Conservation (phyloP, 305 asterid species). For the Lippia alba region DNA sequence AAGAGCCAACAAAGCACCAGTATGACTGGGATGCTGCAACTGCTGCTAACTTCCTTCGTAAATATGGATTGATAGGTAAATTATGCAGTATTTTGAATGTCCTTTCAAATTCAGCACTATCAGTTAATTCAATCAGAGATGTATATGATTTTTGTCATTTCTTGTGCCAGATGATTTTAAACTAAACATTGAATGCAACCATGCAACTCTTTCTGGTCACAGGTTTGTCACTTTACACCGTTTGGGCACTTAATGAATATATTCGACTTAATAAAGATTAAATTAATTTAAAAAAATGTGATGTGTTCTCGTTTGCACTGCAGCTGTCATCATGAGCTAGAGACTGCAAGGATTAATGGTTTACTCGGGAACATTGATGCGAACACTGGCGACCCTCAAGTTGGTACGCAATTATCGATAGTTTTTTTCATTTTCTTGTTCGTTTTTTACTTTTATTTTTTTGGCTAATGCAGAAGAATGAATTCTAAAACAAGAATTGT, state of each 20-base stretch:
- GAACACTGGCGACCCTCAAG: slow-evolving; percentile 94
- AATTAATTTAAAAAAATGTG: no score
- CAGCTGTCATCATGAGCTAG: slow-evolving; percentile 93
- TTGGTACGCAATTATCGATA: slow-evolving; percentile 46
- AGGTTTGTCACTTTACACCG: slow-evolving; percentile 51
- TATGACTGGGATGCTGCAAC: slow-evolving; percentile 99
- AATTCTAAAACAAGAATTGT: slow-evolving; percentile 7
- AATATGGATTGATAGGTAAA: slow-evolving; percentile 83
- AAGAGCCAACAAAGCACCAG: slow-evolving; percentile 99
- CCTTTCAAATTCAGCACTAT: background rate
- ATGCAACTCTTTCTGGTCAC: slow-evolving; percentile 96
- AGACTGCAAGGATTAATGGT: slow-evolving; percentile 97
- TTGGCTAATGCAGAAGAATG: no score
- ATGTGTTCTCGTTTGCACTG: background rate
- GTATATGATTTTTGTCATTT: background rate
- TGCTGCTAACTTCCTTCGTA: slow-evolving; percentile 90
- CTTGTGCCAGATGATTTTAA: slow-evolving; percentile 67
- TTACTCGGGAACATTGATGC: slow-evolving; percentile 94
- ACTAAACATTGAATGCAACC: slow-evolving; percentile 96
- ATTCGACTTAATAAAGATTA: no score
- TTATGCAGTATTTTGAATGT: background rate
- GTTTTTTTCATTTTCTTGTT: no score
- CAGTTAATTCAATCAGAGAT: no score
- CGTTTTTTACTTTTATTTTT: no score
- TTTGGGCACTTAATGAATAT: no score